phyloP scores from a whole-genome alignment of 208 protist genomes.

The Balamuthia mandrillaris region DNA sequence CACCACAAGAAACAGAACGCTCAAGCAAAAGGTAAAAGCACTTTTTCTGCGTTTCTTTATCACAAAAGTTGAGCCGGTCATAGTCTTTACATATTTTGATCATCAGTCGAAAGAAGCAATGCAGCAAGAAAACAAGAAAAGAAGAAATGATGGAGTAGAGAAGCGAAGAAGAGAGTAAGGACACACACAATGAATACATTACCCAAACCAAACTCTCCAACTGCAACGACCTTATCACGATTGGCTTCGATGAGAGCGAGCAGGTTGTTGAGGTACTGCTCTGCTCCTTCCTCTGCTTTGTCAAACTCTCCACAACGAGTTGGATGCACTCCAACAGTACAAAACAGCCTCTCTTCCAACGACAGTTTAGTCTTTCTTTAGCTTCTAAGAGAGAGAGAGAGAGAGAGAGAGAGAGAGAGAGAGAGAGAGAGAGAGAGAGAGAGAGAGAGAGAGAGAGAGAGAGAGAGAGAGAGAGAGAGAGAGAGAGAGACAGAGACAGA shows the following conservation, averaged over 20 bases:
- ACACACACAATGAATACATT: not conserved
- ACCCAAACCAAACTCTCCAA: constrained; percentile 54
- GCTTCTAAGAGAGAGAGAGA: not conserved
- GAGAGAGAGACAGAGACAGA: not conserved
- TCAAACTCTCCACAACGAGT: constrained; percentile 79
- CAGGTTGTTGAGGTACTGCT: constrained; percentile 33
- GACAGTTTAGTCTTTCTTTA: too few species aligned
- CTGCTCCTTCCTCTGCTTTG: not conserved
- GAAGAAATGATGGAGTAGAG: not conserved
- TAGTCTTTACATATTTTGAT: constrained; percentile 87
- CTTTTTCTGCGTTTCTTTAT: constrained; percentile 78
- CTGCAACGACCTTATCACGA: constrained; percentile 36
- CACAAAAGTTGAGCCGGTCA: constrained; percentile 86
- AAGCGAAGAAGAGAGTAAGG: not conserved
- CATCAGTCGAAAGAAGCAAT: too few species aligned
- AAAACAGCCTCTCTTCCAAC: constrained; percentile 37
- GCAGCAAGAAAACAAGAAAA: too few species aligned
- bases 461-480: not conserved
- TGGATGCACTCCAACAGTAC: constrained; percentile 83
- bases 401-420: not conserved
- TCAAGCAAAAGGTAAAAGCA: not conserved
- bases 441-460: not conserved
- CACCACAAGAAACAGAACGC: too few species aligned
- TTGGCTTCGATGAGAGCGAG: not conserved
- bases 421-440: not conserved